phyloP scores from a whole-genome alignment of 306 rosid species.

The Betula pendula region DNA sequence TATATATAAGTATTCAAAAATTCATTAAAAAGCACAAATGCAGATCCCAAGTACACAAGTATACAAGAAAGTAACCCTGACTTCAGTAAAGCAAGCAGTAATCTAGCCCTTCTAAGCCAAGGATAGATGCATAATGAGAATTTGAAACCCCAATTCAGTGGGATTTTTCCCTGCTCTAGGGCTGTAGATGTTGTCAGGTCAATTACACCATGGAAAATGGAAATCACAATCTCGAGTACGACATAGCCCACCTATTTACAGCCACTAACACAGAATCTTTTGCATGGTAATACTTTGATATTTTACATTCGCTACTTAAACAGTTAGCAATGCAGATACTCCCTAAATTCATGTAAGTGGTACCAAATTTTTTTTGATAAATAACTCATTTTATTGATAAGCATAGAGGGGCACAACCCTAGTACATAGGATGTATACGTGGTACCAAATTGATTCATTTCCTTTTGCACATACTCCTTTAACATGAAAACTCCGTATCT shows the following conservation, averaged over 20 bases:
- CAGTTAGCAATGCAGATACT: constrained; percentile 1
- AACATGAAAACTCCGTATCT: not conserved
- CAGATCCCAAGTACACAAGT: no score
- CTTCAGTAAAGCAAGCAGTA: not conserved
- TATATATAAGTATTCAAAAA: no score
- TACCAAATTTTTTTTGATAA: no score
- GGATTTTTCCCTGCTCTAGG: not conserved
- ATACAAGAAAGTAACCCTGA: not conserved
- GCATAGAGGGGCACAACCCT: no score
- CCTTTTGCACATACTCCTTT: not conserved
- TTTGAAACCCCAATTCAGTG: not conserved
- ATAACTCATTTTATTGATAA: no score
- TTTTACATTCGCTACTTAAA: not conserved
- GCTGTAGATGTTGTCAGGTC: not conserved
- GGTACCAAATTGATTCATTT: not conserved
- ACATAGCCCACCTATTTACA: constrained; percentile 1
- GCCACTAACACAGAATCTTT: constrained; percentile 7
- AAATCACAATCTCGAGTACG: constrained; percentile 13
- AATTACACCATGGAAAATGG: not conserved
- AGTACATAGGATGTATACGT: not conserved
- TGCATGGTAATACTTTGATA: not conserved
- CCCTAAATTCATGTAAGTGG: not conserved
- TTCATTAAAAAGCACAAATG: no score
- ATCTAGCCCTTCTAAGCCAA: not conserved
- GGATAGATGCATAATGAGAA: not conserved